Evolutionary conservation across 352 stramenopile genomes (phyloP).

Genomic region (Phytopythium boreale): DNA sequence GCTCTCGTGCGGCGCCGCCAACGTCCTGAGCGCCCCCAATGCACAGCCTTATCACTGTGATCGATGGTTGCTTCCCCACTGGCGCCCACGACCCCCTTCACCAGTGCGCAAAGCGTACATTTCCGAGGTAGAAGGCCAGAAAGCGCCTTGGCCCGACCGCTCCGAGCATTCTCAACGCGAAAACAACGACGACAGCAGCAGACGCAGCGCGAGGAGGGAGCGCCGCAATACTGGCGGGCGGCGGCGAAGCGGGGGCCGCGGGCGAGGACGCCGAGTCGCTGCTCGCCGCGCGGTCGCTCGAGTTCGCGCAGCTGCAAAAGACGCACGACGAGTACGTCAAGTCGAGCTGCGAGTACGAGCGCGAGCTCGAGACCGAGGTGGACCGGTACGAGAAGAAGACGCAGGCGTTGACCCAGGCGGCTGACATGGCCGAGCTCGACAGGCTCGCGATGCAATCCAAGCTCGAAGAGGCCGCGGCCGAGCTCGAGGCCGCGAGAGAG

Average conservation of each 20-base stretch:
- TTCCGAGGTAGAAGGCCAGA: background rate
- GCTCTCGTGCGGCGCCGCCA: background rate
- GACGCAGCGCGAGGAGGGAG: no score
- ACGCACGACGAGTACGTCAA: slow-evolving; percentile 73
- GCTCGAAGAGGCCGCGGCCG: slow-evolving; percentile 10
- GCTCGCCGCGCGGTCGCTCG: slow-evolving; percentile 23
- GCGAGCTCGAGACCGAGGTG: slow-evolving; percentile 60
- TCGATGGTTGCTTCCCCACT: background rate
- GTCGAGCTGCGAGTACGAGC: slow-evolving; percentile 75
- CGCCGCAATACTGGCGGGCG: background rate
- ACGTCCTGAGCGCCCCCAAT: background rate
- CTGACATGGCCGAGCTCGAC: slow-evolving; percentile 28
- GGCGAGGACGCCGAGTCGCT: slow-evolving; percentile 10
- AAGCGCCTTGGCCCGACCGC: background rate
- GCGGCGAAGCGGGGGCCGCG: background rate
- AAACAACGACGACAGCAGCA: background rate
- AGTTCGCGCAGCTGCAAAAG: slow-evolving; percentile 51
- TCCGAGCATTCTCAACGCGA: background rate
- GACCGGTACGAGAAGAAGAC: slow-evolving; percentile 50
- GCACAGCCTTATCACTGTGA: background rate
- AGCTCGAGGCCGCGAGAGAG: slow-evolving; percentile 23
- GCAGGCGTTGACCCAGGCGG: slow-evolving; percentile 15
- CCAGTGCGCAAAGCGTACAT: background rate
- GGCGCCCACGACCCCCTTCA: background rate
- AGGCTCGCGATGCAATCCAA: slow-evolving; percentile 19